Base-by-base conservation (phyloP, 441 rosid genomes). In the Manihot esculenta region DNA sequence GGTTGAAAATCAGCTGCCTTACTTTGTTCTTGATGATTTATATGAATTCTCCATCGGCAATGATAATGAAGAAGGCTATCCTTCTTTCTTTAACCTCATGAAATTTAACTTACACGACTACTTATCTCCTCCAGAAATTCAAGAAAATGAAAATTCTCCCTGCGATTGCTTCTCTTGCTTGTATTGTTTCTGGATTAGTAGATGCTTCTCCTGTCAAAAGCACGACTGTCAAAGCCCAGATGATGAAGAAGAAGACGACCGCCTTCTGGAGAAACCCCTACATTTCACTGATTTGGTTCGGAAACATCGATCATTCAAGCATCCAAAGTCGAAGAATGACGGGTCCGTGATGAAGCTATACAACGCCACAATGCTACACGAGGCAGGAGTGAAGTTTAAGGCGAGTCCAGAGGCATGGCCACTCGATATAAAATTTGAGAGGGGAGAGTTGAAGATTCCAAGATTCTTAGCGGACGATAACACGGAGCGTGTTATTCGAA, bases 391-490 rank as follows among this genome's bases (percentile, higher is more conserved):
- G 1, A 61, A 38, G 8, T 63, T 63, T 9, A 63, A 44, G 33
- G 54, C 47, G 54, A 9, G 47, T 14, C 5, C 14, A 63, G n/a
- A 63, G 11, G 67, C 53, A 13, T 44, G 54, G 67, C 67, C 54
- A 23, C 3, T 63, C 1, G 17, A 11, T 9, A 44, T 63, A 7
- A 44, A 23, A 21, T 45, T 63, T 23, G 54, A 63, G 2, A 26
- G 35, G 10, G 67, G 67, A 17, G 67, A 12, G n/a, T 2, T 78
- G 26, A 24, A 47, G 49, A 73, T 77, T 42, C 72, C 77, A 10
- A 50, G 47, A 14, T 20, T 77, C 26, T 12, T 15, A 38, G 48
- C 13, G 1, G 7, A 61, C 2, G 8, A 20, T 21, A 15, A 20
- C 48, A 41, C 65, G n/a, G 65, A 61, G 20, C 18, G 48, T 10